Evolutionary conservation across 2,329 filamentous ascomycete species (phyloP).

Genomic region (Tolypocladium paradoxum): DNA sequence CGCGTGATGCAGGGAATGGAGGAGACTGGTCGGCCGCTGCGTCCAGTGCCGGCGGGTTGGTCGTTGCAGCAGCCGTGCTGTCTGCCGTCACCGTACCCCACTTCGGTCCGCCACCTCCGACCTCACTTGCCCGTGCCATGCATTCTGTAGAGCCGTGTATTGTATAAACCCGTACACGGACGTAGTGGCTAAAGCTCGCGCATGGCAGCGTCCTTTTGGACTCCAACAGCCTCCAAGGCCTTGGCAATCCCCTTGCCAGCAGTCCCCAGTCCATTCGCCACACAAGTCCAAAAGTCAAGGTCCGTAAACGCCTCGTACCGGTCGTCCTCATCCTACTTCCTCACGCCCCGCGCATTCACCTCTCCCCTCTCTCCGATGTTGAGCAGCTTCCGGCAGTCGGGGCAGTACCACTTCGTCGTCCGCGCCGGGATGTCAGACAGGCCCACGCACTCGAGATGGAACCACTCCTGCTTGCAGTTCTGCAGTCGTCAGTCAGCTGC

Average conservation of each 20-base stretch:
- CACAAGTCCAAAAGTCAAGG: conserved; percentile 1
- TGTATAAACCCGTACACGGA: not conserved
- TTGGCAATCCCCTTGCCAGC: not conserved
- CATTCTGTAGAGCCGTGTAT: not conserved
- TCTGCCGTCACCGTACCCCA: not conserved
- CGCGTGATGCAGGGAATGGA: not conserved
- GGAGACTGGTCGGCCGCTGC: not conserved
- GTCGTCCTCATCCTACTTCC: conserved; percentile 20
- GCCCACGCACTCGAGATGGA: conserved; percentile 68
- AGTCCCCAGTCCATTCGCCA: conserved; percentile 1
- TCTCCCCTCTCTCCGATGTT: conserved; percentile 55
- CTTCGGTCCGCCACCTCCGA: not conserved
- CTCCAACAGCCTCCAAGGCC: not conserved
- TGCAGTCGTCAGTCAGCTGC: conserved; percentile 10
- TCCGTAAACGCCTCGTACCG: conserved; percentile 2
- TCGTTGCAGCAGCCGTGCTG: not conserved
- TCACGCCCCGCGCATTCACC: conserved; percentile 47
- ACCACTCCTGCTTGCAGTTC: conserved; percentile 75
- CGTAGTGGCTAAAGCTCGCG: not conserved
- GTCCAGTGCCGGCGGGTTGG: not conserved
- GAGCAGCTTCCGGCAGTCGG: conserved; percentile 55
- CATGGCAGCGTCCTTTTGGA: not conserved
- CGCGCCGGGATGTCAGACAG: conserved; percentile 57
- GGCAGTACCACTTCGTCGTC: conserved; percentile 77
- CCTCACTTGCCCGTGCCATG: no score